Base-by-base conservation (phyloP, 1,284 basidiomycete genomes). In the Dichomitus squalens region DNA sequence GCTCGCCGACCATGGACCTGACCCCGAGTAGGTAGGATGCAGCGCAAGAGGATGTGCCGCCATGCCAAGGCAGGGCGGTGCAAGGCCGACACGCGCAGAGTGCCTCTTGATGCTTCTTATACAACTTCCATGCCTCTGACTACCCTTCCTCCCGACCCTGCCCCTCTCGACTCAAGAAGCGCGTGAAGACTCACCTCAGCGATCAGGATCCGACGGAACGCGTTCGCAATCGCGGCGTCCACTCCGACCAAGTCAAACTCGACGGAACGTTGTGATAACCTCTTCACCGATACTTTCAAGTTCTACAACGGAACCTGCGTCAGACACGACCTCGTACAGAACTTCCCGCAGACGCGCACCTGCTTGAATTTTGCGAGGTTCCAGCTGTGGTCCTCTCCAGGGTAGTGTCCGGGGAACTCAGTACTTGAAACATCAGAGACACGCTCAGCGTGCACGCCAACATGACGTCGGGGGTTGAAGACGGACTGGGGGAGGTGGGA, bases 171-270 rank as follows among this genome's bases (percentile, higher is more conserved):
- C 35, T 49, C 12, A 16, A 18, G 34, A 34, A 21, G 16, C n/a
- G n/a, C n/a, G n/a, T 21, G 5, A n/a, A 33, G 21, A 66, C 82
- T 59, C 63, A 93, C 96, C 82, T 99, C 96, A 25, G 97, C 92
- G 52, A 99, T 93, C 69, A 98, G 80, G 54, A 96, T 92, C 57
- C 96, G 80, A 41, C 97, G 84, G 64, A 98, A 85, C 0, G 96
- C 95, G 72, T 99, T 99, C 25, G 97, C 95, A 52, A 99, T 92
- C 29, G 92, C 92, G 0, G 97, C 93, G 74, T 99, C 97, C 31
- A 98, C 91, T 7, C 97, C 96, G 56, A 98, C 85, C 27, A 99
- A 78, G 75, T 99, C 96, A 72, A 99, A 96, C 68, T 98, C 96
- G 62, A 97, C 85, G 4, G 89, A 88, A 3, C 88, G 82, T 44